Base-by-base conservation (phyloP, 148 eudicot genomes). In the Heliosperma pusillum region DNA sequence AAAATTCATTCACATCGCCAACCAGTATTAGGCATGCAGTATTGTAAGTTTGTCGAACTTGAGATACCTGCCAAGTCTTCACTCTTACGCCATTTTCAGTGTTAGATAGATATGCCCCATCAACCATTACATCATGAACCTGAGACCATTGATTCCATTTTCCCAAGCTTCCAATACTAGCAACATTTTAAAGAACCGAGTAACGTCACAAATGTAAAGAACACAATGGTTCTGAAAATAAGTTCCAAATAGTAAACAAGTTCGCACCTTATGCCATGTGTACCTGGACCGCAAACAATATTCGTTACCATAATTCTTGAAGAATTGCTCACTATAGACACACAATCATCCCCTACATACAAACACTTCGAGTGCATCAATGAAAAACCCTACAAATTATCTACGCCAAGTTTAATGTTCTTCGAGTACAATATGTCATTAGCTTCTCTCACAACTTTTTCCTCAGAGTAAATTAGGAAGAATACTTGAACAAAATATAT, bases 61-160 rank as follows among this genome's bases (percentile, higher is more conserved):
- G 27, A 77, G 60, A 74, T 78, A 95, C 99, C 99, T 96, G 99
- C 99, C 99, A 96, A 24, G 94, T 89, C 86, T 96, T 96, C 78
- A 96, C 89, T 86, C 99, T 83, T 16, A 89, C 79, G 56, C 97
- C 99, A 78, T 96, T 96, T 52, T 87, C 82, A n/a, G 97, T 92
- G 82, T 89, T 84, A 36, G 85, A 77, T 40, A 94, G 56, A 73
- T 70, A 70, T 22, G 91, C 92, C 55, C 90, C 89, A 62, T 85
- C 80, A 25, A 96, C 87, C 50, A 72, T 65, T 44, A 92, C 80
- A 74, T 96, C 87, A 17, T 82, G 84, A 78, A 96, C 94, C 45
- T 85, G 65, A 61, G 82, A 74, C 36, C 74, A 82, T 45, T 93
- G 75, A 25, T 86, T 81, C 77, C 80, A 50, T 76, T 86, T 82